Conservation (phyloP, 1,139 yeast genomes). For the Suhomyces atakaporum region DNA sequence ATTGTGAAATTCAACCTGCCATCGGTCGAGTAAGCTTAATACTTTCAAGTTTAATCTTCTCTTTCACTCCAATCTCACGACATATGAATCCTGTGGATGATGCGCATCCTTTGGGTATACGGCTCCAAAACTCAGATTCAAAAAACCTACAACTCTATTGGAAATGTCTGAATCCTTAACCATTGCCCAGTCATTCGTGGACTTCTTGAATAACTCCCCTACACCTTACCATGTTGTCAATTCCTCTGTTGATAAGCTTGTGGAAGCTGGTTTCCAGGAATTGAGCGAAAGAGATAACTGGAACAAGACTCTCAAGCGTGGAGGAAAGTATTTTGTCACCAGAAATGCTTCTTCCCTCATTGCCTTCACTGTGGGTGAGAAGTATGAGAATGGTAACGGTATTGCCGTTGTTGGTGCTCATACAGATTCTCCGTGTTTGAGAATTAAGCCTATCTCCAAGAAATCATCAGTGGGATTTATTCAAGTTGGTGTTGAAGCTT, state of each 20-base stretch:
- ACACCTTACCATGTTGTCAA: conserved; percentile 94
- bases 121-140: no score
- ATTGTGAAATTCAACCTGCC: no score
- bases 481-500: conserved; percentile 91
- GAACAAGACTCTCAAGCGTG: conserved; percentile 55
- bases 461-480: conserved; percentile 72
- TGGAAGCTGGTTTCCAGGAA: conserved; percentile 67
- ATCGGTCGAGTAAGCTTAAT: no score
- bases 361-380: conserved; percentile 79
- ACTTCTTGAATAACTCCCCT: conserved; percentile 82
- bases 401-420: conserved; percentile 91
- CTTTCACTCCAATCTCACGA: no score
- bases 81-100: no score
- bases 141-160: no score
- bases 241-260: conserved; percentile 55
- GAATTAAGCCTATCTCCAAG: conserved; percentile 88
- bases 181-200: conserved; percentile 62
- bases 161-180: conserved; percentile 21
- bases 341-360: conserved; percentile 86
- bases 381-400: conserved; percentile 80
- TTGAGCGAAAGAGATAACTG: conserved; percentile 75
- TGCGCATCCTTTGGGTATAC: not conserved
- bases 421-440: conserved; percentile 90
- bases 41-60: no score
- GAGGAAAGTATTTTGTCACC: conserved; percentile 75